phyloP scores from a whole-genome alignment of 139 green algal genomes.

The Limnomonas spitsbergensis region DNA sequence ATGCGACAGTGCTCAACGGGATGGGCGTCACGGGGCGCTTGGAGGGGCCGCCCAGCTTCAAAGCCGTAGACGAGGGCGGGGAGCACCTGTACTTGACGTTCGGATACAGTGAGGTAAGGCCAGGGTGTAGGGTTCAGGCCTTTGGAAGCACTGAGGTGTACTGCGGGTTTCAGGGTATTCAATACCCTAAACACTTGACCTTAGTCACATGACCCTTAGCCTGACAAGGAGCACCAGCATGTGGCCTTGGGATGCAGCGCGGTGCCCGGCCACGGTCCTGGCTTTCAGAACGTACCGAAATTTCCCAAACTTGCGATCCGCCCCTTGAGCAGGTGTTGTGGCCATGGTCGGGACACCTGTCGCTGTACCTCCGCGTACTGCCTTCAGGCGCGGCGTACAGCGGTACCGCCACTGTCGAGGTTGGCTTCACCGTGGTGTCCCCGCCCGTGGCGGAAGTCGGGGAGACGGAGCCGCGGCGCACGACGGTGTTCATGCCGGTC shows the following conservation, averaged over 20 bases:
- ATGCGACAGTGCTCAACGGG: conserved; percentile 95
- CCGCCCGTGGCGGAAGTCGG: conserved; percentile 39
- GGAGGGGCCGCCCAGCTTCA: conserved; percentile 56
- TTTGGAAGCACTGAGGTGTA: too few relatives aligned
- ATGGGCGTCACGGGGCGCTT: conserved; percentile 80
- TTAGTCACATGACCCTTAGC: too few relatives aligned
- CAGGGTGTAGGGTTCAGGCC: background rate
- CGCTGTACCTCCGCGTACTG: conserved; percentile 79
- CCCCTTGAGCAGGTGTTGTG: conserved; percentile 66
- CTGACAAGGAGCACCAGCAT: too few relatives aligned
- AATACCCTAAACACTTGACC: too few relatives aligned
- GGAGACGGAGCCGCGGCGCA: background rate
- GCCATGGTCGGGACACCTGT: conserved; percentile 94
- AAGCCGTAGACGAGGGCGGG: conserved; percentile 54
- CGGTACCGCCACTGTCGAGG: conserved; percentile 35
- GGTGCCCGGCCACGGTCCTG: too few relatives aligned
- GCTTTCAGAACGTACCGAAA: too few relatives aligned
- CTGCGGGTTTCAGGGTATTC: too few relatives aligned
- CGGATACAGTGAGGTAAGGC: conserved; percentile 51
- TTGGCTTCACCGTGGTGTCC: conserved; percentile 75
- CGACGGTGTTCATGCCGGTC: conserved; percentile 62
- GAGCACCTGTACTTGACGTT: conserved; percentile 82
- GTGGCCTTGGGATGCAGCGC: too few relatives aligned
- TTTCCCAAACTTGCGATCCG: background rate
- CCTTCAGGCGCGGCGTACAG: conserved; percentile 34